Evolutionary conservation across 768 basidiomycete genomes (phyloP), one percentile per base, ranked within the genome.

Genomic region (Kwoniella europaea): DNA sequence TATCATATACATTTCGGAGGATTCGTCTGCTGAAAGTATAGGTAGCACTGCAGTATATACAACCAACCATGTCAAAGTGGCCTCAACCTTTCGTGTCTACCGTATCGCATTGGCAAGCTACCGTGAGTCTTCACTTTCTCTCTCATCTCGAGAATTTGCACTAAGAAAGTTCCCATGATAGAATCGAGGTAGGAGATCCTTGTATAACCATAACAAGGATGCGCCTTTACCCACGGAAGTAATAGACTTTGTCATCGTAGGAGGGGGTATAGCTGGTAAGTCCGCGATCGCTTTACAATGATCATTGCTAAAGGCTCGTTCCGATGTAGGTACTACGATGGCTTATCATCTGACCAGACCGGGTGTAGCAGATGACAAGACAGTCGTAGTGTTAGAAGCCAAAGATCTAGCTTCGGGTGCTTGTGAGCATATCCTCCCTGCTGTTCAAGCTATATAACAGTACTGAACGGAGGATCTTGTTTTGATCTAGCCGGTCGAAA

Each of bases 101-200:
- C 4, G 76, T 76, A 29, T 79, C 78, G 10, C 75, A 79, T 64
- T 79, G 78, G 78, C 78, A 79, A 63, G 76, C 76, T 15, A 76
- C 77, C 9, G 75, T 76, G 57, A 57, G 75, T 69, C 6, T 12
- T 29, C 9, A 0, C 20, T 2, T 0, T 6, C 35, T 27, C 50
- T 2, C 24, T 52, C 43, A 24, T 9, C 15, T 22, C 24, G 42
- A 43, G 18, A 55, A 20, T 27, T 27, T 13, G 7, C 24, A 59
- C 57, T 18, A 12, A 16, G 3, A 7, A 12, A 27, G 35, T 41
- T 59, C 56, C 35, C 22, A 15, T 50, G 42, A 42, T 56, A 76
- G 75, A 78, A 78, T 54, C 61, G 76, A 18, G 76, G 76, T 9
- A 62, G 50, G 4, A 53, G 18, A 10, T 61, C 74, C 12, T 59